A percentile compares a stretch with the other conserved stretches of the same genome.
phyloP scores from a whole-genome alignment of 495 filamentous ascomycete species.

The Aspergillus diversus region DNA sequence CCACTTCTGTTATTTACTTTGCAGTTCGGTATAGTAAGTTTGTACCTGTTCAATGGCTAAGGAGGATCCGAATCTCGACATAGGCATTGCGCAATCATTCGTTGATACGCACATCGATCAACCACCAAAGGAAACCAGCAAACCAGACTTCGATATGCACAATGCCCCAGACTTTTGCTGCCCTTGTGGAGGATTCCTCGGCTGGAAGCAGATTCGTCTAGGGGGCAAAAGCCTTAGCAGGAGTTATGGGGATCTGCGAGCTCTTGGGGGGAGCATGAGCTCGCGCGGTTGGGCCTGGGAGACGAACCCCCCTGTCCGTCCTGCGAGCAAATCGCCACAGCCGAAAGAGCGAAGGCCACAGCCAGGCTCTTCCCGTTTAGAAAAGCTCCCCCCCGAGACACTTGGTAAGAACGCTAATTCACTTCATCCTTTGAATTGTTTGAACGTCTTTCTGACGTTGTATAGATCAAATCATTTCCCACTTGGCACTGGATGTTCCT shows the following conservation, averaged over 20 bases:
- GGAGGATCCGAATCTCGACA: not conserved
- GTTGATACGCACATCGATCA: constrained; percentile 67
- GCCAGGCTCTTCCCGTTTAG: constrained; percentile 52
- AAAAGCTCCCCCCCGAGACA: constrained; percentile 71
- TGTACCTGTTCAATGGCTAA: not conserved
- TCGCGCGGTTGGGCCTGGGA: constrained; percentile 61
- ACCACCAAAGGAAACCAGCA: constrained; percentile 52
- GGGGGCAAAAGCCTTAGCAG: constrained; percentile 68
- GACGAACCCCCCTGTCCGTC: constrained; percentile 31
- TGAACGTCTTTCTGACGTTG: constrained; percentile 6
- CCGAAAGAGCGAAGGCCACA: constrained; percentile 34
- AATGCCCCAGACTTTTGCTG: constrained; percentile 65
- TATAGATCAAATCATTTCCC: constrained; percentile 74
- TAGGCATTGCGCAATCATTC: constrained; percentile 72
- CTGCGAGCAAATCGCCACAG: constrained; percentile 31
- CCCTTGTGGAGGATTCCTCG: constrained; percentile 70
- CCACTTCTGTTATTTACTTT: not conserved
- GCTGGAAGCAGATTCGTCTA: constrained; percentile 72
- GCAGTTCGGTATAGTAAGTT: not conserved
- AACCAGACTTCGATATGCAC: constrained; percentile 43
- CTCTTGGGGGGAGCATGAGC: constrained; percentile 47
- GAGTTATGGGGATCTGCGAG: constrained; percentile 71
- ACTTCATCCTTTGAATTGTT: not conserved
- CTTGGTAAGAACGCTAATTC: constrained; percentile 59
- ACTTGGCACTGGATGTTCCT: constrained; percentile 74